Base-by-base conservation (phyloP, 1,139 yeast genomes). In the Insectozyma bohioensis region DNA sequence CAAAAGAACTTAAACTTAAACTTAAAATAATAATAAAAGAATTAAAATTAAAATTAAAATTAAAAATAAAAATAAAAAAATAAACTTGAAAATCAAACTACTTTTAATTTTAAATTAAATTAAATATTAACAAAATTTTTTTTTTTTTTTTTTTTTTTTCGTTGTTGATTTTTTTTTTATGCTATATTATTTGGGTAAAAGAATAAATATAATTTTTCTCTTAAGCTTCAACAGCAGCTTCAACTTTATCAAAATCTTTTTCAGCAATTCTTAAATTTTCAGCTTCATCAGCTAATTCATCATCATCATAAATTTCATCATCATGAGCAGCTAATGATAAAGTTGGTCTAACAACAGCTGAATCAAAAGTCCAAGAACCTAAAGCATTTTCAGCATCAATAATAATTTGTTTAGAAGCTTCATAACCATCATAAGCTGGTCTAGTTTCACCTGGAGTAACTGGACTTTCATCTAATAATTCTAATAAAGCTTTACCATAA, bases 391-490 rank as follows among this genome's bases (percentile, higher is more conserved):
- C 94, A 50, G 88, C 86, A 56, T 84, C 94, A 56, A 84, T 79
- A 53, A 84, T 83, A 61, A 84, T 83, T 66, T 84, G 94, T 67
- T 83, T 84, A 35, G 90, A 80, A 36, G 92, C 90, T 61, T 84
- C 92, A 58, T 83, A 84, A 48, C 94, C 94, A 53, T 84, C 94
- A 61, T 84, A 84, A 38, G 88, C 84, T 33, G 88, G 84, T 79
- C 92, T 81, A 40, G 88, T 80, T 67, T 85, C 95, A 67, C 95
- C 95, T 38, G 95, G 95, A 46, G 94, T 83, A 36, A 85, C 92
- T 43, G 94, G 86, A 43, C 85, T 67, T 56, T 84, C 94, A 57
- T 85, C 95, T 57, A 85, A 72, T 54, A 85, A 72, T 65, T 84
- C 92, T 59, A 85, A 71, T 43, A 85, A 63, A 23, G 92, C 94